Evolutionary conservation across 2,329 filamentous ascomycete species (phyloP).

Genomic region (Sclerotinia glacialis): DNA sequence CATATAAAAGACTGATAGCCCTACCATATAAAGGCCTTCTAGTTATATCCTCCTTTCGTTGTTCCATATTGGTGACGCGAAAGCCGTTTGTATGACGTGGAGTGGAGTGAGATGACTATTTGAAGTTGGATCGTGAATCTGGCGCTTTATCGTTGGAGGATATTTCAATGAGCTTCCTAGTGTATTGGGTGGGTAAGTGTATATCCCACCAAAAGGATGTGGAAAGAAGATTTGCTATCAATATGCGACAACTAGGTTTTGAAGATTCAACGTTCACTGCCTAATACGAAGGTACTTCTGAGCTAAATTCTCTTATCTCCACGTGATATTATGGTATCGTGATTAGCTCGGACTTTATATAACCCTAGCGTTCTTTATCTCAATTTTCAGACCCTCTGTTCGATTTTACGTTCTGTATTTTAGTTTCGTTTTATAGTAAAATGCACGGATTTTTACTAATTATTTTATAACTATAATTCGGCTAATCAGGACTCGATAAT

Average conservation of each 20-base stretch:
- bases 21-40: slow-evolving; percentile 43
- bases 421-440: no score
- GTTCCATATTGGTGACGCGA: slow-evolving; percentile 32
- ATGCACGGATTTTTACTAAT: no score
- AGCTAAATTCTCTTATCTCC: slow-evolving; percentile 1
- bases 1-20: not conserved
- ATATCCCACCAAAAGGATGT: no score
- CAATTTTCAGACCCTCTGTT: no score
- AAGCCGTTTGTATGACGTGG: not conserved
- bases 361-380: no score
- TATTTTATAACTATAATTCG: no score
- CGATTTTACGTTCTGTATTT: no score
- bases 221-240: not conserved
- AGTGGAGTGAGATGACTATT: not conserved
- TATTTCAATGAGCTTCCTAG: not conserved
- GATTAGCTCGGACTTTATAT: not conserved
- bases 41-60: slow-evolving; percentile 41
- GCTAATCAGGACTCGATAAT: no score
- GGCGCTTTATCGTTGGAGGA: not conserved
- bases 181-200: not conserved
- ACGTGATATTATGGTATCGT: fast-evolving
- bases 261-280: not conserved
- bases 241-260: not conserved
- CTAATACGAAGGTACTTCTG: not conserved
- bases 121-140: not conserved